Percentiles rank a stretch among this genome's conserved stretches.
phyloP scores from a whole-genome alignment of 1,284 basidiomycete genomes.

The Moesziomyces aphidis region DNA sequence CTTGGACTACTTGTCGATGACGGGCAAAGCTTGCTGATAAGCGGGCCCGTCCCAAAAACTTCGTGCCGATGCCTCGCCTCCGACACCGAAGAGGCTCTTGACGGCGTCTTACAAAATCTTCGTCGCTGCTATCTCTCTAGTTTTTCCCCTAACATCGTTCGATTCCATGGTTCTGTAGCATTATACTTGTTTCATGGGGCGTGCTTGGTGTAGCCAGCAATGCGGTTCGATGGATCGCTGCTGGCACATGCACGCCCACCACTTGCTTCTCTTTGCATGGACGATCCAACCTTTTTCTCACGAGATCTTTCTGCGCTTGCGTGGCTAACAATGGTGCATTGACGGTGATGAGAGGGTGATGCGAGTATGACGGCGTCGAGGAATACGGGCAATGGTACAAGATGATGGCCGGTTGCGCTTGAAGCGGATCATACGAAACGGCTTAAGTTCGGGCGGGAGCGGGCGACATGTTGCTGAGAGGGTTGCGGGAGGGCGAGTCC shows the following conservation, averaged over 20 bases:
- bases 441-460: conserved; percentile 7
- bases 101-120: background rate
- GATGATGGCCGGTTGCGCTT: background rate
- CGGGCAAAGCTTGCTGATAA: background rate
- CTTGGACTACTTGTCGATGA: background rate
- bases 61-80: conserved; percentile 1
- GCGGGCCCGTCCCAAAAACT: background rate
- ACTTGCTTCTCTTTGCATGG: conserved; percentile 1
- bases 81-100: background rate
- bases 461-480: conserved; percentile 22
- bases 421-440: no score
- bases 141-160: background rate
- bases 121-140: no score
- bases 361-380: no score
- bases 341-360: background rate
- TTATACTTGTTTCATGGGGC: background rate
- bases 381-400: no score
- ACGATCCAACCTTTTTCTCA: background rate
- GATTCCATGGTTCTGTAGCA: background rate
- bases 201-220: background rate
- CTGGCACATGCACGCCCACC: background rate
- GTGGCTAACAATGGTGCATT: background rate
- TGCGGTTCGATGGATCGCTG: background rate
- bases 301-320: no score
- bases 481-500: conserved; percentile 13